Conservation (phyloP, 345 rosid genomes). For the Salix dunnii region DNA sequence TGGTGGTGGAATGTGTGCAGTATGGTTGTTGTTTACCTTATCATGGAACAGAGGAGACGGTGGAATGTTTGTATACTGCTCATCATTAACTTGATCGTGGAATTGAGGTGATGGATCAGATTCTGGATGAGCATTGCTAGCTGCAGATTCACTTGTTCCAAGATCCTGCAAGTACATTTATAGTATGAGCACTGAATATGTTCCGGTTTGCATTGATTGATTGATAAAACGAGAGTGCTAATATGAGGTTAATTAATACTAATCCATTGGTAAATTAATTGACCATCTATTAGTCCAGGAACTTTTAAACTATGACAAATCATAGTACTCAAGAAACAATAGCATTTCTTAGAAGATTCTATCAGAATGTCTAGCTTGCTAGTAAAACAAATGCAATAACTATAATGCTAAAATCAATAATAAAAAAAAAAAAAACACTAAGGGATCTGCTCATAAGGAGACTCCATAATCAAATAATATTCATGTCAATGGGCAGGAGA, state of each 20-base stretch:
- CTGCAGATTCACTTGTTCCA: conserved; percentile 39
- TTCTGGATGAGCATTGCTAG: conserved; percentile 39
- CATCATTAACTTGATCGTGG: conserved; percentile 43
- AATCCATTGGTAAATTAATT: background rate
- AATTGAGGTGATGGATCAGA: conserved; percentile 45
- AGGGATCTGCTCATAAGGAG: background rate
- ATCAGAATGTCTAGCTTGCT: background rate
- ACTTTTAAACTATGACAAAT: background rate
- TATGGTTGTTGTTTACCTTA: conserved; percentile 30
- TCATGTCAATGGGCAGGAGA: background rate
- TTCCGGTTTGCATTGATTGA: background rate
- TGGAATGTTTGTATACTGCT: conserved; percentile 39
- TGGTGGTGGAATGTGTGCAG: conserved; percentile 36
- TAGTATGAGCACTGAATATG: conserved; percentile 5
- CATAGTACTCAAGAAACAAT: background rate
- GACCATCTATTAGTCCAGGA: background rate
- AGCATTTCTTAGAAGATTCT: background rate
- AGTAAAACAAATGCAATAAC: background rate
- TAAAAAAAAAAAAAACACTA: background rate
- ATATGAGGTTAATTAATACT: background rate
- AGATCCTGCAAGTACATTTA: conserved; percentile 54
- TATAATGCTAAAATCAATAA: background rate
- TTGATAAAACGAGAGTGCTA: background rate
- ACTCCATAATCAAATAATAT: background rate
- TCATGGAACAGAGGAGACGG: conserved; percentile 49